Percentiles rank a stretch among this genome's conserved stretches.
Conservation (phyloP, 257 asterid species). For the Fraxinus anomala region DNA sequence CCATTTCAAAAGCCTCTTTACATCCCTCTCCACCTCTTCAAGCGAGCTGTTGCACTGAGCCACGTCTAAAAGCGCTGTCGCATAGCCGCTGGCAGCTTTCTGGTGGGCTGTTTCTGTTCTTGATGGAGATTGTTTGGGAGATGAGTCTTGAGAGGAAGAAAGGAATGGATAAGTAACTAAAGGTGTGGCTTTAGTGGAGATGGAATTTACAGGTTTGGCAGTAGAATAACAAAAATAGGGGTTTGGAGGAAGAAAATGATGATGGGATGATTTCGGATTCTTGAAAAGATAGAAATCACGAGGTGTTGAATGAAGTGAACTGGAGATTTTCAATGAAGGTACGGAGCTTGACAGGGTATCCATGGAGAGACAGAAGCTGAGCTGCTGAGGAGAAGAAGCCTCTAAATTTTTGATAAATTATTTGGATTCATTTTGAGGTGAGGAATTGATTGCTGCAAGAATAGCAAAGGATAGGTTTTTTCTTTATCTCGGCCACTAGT, state of each 20-base stretch:
- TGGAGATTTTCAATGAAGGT: slow-evolving; percentile 39
- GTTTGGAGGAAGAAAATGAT: slow-evolving; percentile 9
- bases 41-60: slow-evolving; percentile 37
- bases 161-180: slow-evolving; percentile 9
- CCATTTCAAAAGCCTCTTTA: slow-evolving; percentile 42
- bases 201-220: slow-evolving; percentile 21
- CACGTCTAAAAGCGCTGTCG: slow-evolving; percentile 57
- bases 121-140: slow-evolving; percentile 29
- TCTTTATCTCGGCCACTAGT: too few species aligned
- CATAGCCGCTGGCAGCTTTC: slow-evolving; percentile 55
- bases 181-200: slow-evolving; percentile 20
- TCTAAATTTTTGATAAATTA: too few species aligned
- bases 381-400: not conserved
- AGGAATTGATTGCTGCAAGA: not conserved
- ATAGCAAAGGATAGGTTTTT: too few species aligned
- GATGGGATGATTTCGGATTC: slow-evolving; percentile 12
- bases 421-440: not conserved
- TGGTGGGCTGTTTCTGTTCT: slow-evolving; percentile 17
- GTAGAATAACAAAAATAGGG: slow-evolving; percentile 21
- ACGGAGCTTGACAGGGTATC: slow-evolving; percentile 48
- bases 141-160: slow-evolving; percentile 17
- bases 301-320: slow-evolving; percentile 25
- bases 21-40: slow-evolving; percentile 41
- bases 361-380: slow-evolving; percentile 26
- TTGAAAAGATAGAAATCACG: slow-evolving; percentile 31